Evolutionary conservation across 257 asterid species (phyloP).

Genomic region (Solanum peruvianum): DNA sequence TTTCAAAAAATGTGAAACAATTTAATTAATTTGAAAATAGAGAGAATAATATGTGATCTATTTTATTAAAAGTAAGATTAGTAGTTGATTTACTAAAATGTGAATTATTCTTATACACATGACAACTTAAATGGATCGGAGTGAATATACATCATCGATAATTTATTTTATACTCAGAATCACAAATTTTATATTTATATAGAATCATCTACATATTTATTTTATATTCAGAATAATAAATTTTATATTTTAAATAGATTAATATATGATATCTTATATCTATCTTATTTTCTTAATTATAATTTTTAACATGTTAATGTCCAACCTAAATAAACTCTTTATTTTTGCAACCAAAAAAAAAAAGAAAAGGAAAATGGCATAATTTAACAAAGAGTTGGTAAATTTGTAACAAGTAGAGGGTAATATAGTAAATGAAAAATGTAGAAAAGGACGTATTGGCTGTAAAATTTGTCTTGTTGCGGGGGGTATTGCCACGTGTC

Average conservation of each 20-base stretch:
- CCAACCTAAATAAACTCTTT: no score
- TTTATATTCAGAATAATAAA: background rate
- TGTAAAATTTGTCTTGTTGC: slow-evolving; percentile 15
- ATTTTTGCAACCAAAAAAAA: no score
- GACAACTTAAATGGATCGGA: background rate
- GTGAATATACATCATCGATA: background rate
- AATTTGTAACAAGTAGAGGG: background rate
- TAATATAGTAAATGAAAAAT: background rate
- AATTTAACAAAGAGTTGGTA: background rate
- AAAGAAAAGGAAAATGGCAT: background rate
- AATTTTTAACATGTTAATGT: background rate
- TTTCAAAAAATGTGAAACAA: no score
- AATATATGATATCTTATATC: no score
- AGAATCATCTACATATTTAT: no score
- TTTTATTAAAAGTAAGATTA: background rate
- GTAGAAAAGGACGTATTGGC: slow-evolving; percentile 7
- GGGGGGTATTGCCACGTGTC: slow-evolving; percentile 30
- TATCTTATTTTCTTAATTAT: no score
- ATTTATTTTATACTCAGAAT: background rate
- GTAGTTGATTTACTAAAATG: background rate
- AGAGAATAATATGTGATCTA: no score
- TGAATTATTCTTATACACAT: background rate
- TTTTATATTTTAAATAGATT: background rate
- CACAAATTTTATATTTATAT: no score
- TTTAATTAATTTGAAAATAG: no score